phyloP scores from a whole-genome alignment of 495 filamentous ascomycete species.

The Daldinia caldariorum region DNA sequence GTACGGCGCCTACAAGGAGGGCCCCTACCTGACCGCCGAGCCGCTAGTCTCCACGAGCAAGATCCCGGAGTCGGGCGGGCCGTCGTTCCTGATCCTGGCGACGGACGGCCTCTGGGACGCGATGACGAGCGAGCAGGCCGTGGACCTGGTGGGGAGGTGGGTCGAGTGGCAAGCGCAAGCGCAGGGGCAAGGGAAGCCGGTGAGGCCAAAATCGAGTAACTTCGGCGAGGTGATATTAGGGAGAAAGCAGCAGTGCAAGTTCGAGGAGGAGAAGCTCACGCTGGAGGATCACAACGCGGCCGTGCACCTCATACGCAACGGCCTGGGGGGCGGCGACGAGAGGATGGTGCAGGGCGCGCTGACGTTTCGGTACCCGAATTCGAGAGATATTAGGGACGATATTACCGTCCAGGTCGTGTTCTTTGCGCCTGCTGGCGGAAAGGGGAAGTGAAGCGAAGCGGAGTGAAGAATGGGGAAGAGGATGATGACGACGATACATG shows the following conservation, averaged over 20 bases:
- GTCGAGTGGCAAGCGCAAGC: slow-evolving; percentile 51
- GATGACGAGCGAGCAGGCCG: slow-evolving; percentile 67
- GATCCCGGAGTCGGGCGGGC: slow-evolving; percentile 54
- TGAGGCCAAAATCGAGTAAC: not conserved
- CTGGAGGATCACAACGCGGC: slow-evolving; percentile 70
- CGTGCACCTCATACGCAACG: slow-evolving; percentile 69
- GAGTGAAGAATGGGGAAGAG: not conserved
- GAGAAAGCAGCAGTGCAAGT: slow-evolving; percentile 36
- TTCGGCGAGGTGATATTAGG: slow-evolving; percentile 40
- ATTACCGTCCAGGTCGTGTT: slow-evolving; percentile 72
- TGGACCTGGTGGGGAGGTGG: slow-evolving; percentile 67
- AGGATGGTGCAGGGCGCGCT: slow-evolving; percentile 65
- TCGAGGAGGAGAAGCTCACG: slow-evolving; percentile 40
- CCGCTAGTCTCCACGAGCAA: slow-evolving; percentile 67
- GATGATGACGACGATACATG: not conserved
- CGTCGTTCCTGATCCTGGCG: slow-evolving; percentile 70
- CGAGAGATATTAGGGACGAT: slow-evolving; percentile 64
- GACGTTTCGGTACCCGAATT: slow-evolving; percentile 59
- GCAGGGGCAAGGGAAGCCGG: slow-evolving; percentile 21
- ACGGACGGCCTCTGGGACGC: slow-evolving; percentile 73
- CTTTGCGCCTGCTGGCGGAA: slow-evolving; percentile 50
- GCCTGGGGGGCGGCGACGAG: slow-evolving; percentile 67
- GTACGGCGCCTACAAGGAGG: slow-evolving; percentile 55
- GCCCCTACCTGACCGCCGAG: slow-evolving; percentile 73
- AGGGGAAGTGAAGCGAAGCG: not conserved